Evolutionary conservation across 2,329 filamentous ascomycete species (phyloP), one percentile per base, ranked within the genome.

Genomic region (Xylariaceae sp.): DNA sequence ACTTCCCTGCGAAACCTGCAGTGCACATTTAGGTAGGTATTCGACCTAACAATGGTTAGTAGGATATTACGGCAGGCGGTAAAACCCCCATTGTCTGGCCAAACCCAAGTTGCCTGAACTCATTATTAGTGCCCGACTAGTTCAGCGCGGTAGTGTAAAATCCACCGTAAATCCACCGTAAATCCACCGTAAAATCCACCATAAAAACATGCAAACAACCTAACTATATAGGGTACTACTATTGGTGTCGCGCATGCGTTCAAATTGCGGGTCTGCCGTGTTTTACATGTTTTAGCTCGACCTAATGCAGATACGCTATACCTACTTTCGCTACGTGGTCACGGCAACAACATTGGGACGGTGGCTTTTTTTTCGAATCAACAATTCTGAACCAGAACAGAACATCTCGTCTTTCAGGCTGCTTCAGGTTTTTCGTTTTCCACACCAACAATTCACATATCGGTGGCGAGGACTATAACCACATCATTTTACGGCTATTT

Each of bases 341-440:
- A 11, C 35, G 35, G 35, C 35, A 37, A 19, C 19, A 34, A 37
- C 35, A 7, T 11, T 37, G 35, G 8, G 8, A 6, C 35, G 35
- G 26, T 34, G 8, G 11, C 44, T 26, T 45, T 45, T 54, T 58
- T 57, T 50, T 46, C 35, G 8, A 37, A 37, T 7, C 3, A 19
- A 11, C 35, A 37, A 19, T 19, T 37, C 35, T 11, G 32, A 34
- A 34, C 8, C 32, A 34, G 35, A 11, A 37, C 35, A 37, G 4
- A 37, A 42, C 43, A 40, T 51, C 39, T 12, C 6, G 3, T 12
- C 8, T 51, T 27, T 50, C 31, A 51, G 31, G 19, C 19, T 19
- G 19, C 37, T 53, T 52, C n/a, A 7, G 9, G 29, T 44, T 2
- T 34, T 34, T 34, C 19, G 19, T 19, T 19, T 19, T 19, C 19